Evolutionary conservation across 140 eudicot genomes (phyloP).

Genomic region (Bidens hawaiensis): DNA sequence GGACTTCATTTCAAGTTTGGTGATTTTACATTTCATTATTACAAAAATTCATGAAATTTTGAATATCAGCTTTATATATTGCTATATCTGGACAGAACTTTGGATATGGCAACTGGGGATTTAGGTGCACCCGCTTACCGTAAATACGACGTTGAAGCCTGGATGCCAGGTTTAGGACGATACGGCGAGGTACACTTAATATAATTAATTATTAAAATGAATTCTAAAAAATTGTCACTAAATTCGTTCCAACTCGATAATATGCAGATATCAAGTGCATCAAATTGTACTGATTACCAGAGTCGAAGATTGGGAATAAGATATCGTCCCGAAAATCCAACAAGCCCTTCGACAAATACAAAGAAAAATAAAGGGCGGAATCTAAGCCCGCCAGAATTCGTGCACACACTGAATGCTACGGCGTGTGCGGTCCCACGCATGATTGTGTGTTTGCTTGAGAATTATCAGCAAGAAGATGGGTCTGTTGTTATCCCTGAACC

Average conservation of each 20-base stretch:
- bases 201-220: neutral
- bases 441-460: constrained; percentile 93
- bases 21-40: constrained; percentile 13
- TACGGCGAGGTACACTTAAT: constrained; percentile 71
- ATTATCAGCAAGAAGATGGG: constrained; percentile 91
- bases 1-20: constrained; percentile 93
- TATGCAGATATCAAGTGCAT: constrained; percentile 89
- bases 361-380: constrained; percentile 57
- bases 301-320: constrained; percentile 90
- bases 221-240: neutral
- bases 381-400: constrained; percentile 60
- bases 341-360: constrained; percentile 20
- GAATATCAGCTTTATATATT: neutral
- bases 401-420: constrained; percentile 92
- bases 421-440: constrained; percentile 98
- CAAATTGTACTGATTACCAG: constrained; percentile 94
- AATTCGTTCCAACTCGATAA: neutral
- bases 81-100: constrained; percentile 42
- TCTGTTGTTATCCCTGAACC: constrained; percentile 74
- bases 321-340: constrained; percentile 62
- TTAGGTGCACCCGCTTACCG: constrained; percentile 97
- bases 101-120: constrained; percentile 94
- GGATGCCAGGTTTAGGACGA: constrained; percentile 98
- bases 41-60: neutral
- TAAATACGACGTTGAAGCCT: constrained; percentile 90